Base-by-base conservation (phyloP, 805 yeast species). In the Candida incommunis region DNA sequence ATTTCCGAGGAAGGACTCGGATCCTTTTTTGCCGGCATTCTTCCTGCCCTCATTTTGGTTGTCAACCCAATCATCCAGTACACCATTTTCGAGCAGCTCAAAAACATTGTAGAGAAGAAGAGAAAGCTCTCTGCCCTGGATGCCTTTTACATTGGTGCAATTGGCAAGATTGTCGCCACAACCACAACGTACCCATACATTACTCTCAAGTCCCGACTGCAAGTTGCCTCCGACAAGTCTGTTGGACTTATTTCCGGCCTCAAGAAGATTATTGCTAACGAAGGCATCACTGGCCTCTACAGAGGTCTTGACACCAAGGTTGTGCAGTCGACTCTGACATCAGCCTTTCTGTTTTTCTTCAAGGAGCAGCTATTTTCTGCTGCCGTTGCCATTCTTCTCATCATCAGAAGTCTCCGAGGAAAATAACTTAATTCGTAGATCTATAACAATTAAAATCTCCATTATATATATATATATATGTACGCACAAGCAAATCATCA, bases 91-190 rank as follows among this genome's bases (percentile, higher is more conserved):
- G 97, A 88, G 65, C 95, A 87, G 63, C 62, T 84, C 55, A 80
- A 81, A 58, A 84, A 82, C 53, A 53, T 71, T 18, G 69, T 87
- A 16, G 68, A 77, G 45, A 75, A 71, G 46, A 68, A 64, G 34
- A 72, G 76, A 40, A 75, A 78, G 44, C 59, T 64, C 44, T 74
- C 82, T 3, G 76, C 95, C 2, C 52, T 71, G 25, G 86, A 86
- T 63, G 94, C 95, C 3, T 83, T 88, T 56, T 63, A 82, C 50
- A 69, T 87, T 48, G 97, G 97, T 22, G 95, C 96, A 1, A 60
- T 88, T 40, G 94, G 95, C 22, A 88, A 88, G 65, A 70, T 88
- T 51, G 70, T 82, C 46, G 95, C 96, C n/a, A 88, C 96, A 11
- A 71, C 81, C 22, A 71, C 78, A 46, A 88, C 97, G 0, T 88